Conservation (phyloP, 129 eudicot genomes). For the Sambucus nigra region DNA sequence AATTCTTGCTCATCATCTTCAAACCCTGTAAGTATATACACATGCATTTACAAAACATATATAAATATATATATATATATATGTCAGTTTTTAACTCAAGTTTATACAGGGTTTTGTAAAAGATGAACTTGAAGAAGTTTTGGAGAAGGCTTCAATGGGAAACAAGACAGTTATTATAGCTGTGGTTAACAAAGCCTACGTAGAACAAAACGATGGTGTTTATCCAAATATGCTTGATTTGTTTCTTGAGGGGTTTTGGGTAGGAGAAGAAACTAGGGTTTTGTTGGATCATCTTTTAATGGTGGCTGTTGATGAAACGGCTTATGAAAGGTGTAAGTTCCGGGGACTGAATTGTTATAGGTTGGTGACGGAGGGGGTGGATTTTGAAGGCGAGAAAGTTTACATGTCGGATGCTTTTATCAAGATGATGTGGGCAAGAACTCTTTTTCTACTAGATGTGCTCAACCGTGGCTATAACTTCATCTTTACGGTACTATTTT, state of each 20-base stretch:
- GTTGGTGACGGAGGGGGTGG: conserved; percentile 36
- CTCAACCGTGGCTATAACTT: conserved; percentile 56
- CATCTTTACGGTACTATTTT: conserved; percentile 49
- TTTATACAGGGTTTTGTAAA: not conserved
- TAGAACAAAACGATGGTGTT: conserved; percentile 24
- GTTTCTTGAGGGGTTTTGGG: conserved; percentile 81
- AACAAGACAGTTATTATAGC: conserved; percentile 60
- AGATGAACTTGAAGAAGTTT: conserved; percentile 42
- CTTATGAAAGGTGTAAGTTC: conserved; percentile 54
- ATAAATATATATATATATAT: not conserved
- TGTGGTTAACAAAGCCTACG: conserved; percentile 62
- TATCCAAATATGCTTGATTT: conserved; percentile 53
- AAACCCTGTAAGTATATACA: not conserved
- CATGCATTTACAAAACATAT: not conserved
- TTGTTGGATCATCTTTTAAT: conserved; percentile 43
- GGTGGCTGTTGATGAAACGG: conserved; percentile 56
- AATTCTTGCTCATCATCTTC: not conserved
- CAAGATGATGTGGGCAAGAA: conserved; percentile 84
- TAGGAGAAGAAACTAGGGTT: conserved; percentile 48
- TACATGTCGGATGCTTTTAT: conserved; percentile 58
- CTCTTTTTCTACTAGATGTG: conserved; percentile 44
- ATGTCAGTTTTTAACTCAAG: not conserved
- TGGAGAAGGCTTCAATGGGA: conserved; percentile 45
- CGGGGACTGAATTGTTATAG: conserved; percentile 45
- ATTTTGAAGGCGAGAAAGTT: conserved; percentile 41